These are phyloP conservation scores for Populus pruinosa DNA, from an alignment of 345 rosid genomes.

Conservation along the genomic window DNA sequence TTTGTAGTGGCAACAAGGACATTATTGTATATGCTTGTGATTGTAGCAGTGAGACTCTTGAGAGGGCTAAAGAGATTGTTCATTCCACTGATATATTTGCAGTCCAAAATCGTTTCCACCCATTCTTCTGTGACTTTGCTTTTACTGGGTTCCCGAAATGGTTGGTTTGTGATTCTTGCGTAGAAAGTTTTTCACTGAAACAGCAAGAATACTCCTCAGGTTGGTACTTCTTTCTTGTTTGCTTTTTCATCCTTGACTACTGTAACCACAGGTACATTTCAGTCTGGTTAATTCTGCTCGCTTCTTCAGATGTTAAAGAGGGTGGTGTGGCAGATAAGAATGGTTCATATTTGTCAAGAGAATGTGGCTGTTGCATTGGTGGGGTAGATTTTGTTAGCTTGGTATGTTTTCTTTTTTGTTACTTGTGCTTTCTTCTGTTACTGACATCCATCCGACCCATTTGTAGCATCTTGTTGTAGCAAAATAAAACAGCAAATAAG, in stretches of 20 bases:
- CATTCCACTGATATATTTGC: slow-evolving; percentile 15
- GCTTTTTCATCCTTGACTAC: not conserved
- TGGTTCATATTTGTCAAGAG: slow-evolving; percentile 22
- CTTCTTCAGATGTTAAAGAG: slow-evolving; percentile 31
- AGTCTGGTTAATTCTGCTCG: not conserved
- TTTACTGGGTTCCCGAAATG: slow-evolving; percentile 53
- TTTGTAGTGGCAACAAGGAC: slow-evolving; percentile 57
- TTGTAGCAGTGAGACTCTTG: slow-evolving; percentile 74
- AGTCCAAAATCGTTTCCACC: slow-evolving; percentile 36
- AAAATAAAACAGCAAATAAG: not conserved
- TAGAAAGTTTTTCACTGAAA: slow-evolving; percentile 17
- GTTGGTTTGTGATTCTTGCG: slow-evolving; percentile 54
- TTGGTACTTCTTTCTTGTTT: slow-evolving; percentile 14
- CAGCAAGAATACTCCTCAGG: slow-evolving; percentile 29
- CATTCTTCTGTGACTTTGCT: slow-evolving; percentile 70
- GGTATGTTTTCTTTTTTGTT: slow-evolving; percentile 39
- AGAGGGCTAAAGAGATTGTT: slow-evolving; percentile 54
- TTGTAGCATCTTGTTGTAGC: not conserved
- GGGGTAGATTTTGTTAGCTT: slow-evolving; percentile 79
- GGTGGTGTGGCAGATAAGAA: not conserved
- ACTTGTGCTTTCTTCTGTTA: not conserved
- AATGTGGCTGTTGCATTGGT: slow-evolving; percentile 49
- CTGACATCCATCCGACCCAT: not conserved
- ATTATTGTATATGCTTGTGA: slow-evolving; percentile 72
- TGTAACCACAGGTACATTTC: not conserved